These are phyloP conservation scores for Xylariaceae sp. DNA, from an alignment of 2,329 filamentous ascomycete species.

Conservation along the genomic window DNA sequence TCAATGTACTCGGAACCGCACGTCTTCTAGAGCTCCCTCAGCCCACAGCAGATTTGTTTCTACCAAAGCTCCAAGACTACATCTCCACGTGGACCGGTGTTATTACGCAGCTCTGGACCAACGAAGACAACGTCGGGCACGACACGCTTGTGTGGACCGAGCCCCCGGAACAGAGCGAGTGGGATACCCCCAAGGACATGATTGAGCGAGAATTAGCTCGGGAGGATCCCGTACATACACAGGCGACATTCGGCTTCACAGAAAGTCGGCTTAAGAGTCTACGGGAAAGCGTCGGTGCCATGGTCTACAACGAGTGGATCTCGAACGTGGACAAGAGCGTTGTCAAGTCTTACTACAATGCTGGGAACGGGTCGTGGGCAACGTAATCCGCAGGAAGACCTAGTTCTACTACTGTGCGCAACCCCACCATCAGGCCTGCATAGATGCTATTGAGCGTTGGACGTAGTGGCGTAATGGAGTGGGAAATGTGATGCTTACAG, in stretches of 20 bases:
- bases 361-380: no score
- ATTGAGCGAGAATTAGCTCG: slow-evolving; percentile 50
- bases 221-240: slow-evolving; percentile 63
- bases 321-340: slow-evolving; percentile 74
- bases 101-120: slow-evolving; percentile 61
- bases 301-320: slow-evolving; percentile 64
- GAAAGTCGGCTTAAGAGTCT: slow-evolving; percentile 56
- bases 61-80: slow-evolving; percentile 65
- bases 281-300: slow-evolving; percentile 57
- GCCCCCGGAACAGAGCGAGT: slow-evolving; percentile 42
- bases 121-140: slow-evolving; percentile 45
- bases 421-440: no score
- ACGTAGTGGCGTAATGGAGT: no score
- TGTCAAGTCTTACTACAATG: slow-evolving; percentile 62
- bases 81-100: slow-evolving; percentile 73
- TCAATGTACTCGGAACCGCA: slow-evolving; percentile 69
- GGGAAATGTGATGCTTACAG: no score
- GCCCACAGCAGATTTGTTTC: slow-evolving; percentile 53
- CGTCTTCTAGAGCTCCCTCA: slow-evolving; percentile 63
- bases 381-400: no score
- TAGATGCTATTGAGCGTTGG: no score
- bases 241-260: slow-evolving; percentile 63
- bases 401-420: no score
- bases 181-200: slow-evolving; percentile 53
- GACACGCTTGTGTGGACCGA: slow-evolving; percentile 50